Percentiles rank a stretch among this genome's conserved stretches.
Conservation (phyloP, 192 early-diverging fungal genomes). For the Entomortierella chlamydospora region DNA sequence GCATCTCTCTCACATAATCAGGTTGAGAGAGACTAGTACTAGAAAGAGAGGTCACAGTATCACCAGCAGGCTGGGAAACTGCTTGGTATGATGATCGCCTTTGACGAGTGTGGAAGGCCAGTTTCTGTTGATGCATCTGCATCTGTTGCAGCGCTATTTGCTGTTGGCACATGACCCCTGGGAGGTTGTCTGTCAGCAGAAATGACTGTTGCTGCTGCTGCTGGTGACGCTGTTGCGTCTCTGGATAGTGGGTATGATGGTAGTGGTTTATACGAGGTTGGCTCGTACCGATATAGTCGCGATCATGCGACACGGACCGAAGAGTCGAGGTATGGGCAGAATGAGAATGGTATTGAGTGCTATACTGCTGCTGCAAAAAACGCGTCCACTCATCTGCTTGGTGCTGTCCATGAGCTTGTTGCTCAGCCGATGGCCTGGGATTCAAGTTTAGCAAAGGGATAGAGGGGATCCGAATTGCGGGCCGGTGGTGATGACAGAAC, state of each 20-base stretch:
- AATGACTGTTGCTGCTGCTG: too few species aligned
- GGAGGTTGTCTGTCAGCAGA: conserved; percentile 3
- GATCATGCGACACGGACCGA: neutral
- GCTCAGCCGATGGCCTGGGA: conserved; percentile 10
- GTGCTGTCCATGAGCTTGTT: conserved; percentile 8
- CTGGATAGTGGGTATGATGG: neutral
- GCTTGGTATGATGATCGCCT: neutral
- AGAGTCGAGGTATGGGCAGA: conserved; percentile 9
- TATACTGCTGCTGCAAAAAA: conserved; percentile 42
- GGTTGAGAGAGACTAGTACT: neutral
- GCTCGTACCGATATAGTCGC: neutral
- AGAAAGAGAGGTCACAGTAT: neutral
- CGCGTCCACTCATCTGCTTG: conserved; percentile 30
- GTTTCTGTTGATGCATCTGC: conserved; percentile 15
- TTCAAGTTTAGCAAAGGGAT: conserved; percentile 25
- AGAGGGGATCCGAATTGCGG: conserved; percentile 41
- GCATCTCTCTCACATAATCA: neutral
- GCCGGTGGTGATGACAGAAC: conserved; percentile 49
- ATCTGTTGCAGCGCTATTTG: neutral
- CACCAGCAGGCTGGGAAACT: neutral
- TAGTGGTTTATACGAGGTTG: neutral
- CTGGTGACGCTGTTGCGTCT: too few species aligned
- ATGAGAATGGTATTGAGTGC: neutral
- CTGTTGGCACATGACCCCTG: neutral
- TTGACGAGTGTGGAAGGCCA: neutral